Base-by-base conservation (phyloP, 768 basidiomycete species). In the Tylopilus vinaceipallidus region DNA sequence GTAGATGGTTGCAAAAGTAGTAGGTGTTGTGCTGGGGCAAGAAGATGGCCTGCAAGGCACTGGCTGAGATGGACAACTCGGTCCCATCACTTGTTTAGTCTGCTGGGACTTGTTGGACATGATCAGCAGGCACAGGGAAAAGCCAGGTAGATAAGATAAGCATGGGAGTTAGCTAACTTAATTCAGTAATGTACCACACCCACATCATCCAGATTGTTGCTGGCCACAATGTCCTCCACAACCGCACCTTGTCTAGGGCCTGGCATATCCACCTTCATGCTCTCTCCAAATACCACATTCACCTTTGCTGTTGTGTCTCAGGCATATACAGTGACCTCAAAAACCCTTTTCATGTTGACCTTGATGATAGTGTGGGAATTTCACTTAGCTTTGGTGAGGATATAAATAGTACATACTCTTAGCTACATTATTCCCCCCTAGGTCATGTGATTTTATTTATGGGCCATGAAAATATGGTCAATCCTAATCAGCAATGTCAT, bases 1-100 rank as follows among this genome's bases (percentile, higher is more conserved):
- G 90, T 91, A 51, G 71, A 66, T 11, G 81, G 68, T 91, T 93
- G 76, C 77, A 88, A 73, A 91, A 93, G 67, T 93, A 93, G 70
- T 93, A 93, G 10, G 87, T 76, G 66, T 80, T 86, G 72, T 88
- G 81, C 53, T 83, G 75, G 1, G 88, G 80, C 1, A 89, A 83
- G 70, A 77, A 92, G 26, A 93, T 77, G 32, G 90, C 90, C 66
- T 91, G 91, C 90, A 90, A 92, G 23, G 78, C 69, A 47, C 62
- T 60, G 14, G 58, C 60, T 17, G 64, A 63, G 46, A 62, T 6
- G 27, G 41, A 38, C 8, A 32, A 23, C 17, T 29, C 12, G 13
- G 43, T 35, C 33, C 45, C 8, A 59, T 47, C 24, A 47, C 16
- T 11, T 19, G 20, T n/a, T n/a, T 16, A 2, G 29, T 32, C 24